These are phyloP conservation scores for Diplocarpon mali DNA, from an alignment of 2,329 filamentous ascomycete species.

Conservation along the genomic window DNA sequence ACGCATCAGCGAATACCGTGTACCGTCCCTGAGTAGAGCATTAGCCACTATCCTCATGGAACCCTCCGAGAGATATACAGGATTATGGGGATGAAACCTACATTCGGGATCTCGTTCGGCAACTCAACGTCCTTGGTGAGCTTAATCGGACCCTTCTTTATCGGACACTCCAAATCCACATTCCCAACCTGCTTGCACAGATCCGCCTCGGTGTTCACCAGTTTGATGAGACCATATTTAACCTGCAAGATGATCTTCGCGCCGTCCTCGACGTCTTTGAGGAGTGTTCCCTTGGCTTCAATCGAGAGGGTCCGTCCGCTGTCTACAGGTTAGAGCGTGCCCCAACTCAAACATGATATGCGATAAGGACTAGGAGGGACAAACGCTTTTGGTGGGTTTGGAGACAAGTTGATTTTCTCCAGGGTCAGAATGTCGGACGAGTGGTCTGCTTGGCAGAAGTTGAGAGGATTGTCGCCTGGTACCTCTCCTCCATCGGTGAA, in stretches of 20 bases:
- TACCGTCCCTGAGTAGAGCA: constrained; percentile 62
- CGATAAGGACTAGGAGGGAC: constrained; percentile 24
- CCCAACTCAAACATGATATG: neutral
- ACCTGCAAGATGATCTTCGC: constrained; percentile 75
- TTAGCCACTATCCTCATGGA: neutral
- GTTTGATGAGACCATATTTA: constrained; percentile 87
- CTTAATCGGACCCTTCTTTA: constrained; percentile 64
- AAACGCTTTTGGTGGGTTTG: constrained; percentile 82
- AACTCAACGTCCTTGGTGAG: constrained; percentile 76
- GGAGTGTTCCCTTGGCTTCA: constrained; percentile 65
- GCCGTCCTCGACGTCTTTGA: constrained; percentile 60
- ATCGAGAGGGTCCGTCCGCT: constrained; percentile 74
- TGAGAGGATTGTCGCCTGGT: constrained; percentile 69
- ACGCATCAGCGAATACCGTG: constrained; percentile 78
- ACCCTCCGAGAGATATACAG: neutral
- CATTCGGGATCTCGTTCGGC: constrained; percentile 77
- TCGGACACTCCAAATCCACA: constrained; percentile 79
- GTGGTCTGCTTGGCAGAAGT: constrained; percentile 60
- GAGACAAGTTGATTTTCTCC: constrained; percentile 65
- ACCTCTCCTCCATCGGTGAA: constrained; percentile 34
- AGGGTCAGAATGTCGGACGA: constrained; percentile 62
- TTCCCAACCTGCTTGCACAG: constrained; percentile 84
- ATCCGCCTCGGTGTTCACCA: constrained; percentile 71
- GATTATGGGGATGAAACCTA: constrained; percentile 30
- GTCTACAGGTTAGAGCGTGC: constrained; percentile 18